phyloP scores from a whole-genome alignment of 2,329 filamentous ascomycete genomes.

The Scolecobasidium constrictum region DNA sequence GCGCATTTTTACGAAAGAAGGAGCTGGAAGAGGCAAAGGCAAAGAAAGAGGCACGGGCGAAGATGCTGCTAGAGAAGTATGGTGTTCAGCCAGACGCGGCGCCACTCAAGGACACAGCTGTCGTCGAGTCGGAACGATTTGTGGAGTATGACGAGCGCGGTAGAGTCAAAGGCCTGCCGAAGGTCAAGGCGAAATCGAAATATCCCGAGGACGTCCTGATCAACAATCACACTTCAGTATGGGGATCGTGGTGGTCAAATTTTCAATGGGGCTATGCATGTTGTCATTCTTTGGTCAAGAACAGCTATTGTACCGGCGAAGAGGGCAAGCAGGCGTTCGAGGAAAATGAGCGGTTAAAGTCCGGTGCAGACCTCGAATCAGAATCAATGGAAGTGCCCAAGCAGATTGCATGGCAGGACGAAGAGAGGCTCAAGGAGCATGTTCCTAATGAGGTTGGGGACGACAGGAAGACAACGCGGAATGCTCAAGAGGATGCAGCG shows the following conservation, averaged over 20 bases:
- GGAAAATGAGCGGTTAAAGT: conserved; percentile 54
- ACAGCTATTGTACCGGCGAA: conserved; percentile 94
- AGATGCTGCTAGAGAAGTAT: conserved; percentile 70
- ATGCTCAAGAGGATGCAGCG: conserved; percentile 23
- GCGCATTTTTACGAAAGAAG: conserved; percentile 72
- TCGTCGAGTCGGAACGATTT: conserved; percentile 75
- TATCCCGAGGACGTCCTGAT: conserved; percentile 79
- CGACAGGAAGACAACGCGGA: conserved; percentile 24
- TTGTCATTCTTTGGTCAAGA: conserved; percentile 87
- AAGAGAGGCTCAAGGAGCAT: conserved; percentile 22
- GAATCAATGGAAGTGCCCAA: conserved; percentile 22
- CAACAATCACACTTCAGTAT: conserved; percentile 87
- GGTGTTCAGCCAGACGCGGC: conserved; percentile 34
- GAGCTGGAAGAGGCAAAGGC: conserved; percentile 62
- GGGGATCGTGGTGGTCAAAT: conserved; percentile 95
- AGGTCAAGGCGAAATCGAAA: conserved; percentile 71
- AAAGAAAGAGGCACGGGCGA: conserved; percentile 57
- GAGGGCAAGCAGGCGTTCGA: conserved; percentile 74
- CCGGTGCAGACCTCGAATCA: conserved; percentile 31
- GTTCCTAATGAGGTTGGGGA: conserved; percentile 29
- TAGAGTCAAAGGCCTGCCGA: conserved; percentile 75
- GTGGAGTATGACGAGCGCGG: conserved; percentile 92
- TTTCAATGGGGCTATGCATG: conserved; percentile 96
- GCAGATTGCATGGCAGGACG: conserved; percentile 31
- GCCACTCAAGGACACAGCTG: conserved; percentile 52